Conservation (phyloP, 495 filamentous ascomycete genomes). For the Aspergillus funiculosus region DNA sequence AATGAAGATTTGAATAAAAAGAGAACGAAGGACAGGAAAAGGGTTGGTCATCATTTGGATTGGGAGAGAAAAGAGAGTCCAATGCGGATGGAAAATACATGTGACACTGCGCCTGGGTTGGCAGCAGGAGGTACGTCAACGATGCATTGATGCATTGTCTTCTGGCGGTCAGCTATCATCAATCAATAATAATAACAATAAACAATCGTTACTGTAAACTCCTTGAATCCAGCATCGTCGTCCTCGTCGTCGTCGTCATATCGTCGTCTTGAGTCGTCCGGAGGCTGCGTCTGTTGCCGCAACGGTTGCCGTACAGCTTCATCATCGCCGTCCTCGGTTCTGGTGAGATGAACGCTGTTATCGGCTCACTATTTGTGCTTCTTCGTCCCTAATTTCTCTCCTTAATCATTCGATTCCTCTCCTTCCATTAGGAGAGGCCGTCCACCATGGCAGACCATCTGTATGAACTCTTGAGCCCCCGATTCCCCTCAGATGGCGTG, state of each 20-base stretch:
- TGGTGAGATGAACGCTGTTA: conserved; percentile 6
- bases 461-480: conserved; percentile 65
- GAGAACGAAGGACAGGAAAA: background rate
- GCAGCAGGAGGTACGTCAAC: too few species aligned
- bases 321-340: background rate
- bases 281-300: conserved; percentile 32
- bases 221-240: too few species aligned
- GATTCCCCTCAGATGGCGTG: conserved; percentile 41
- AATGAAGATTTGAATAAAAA: background rate
- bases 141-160: too few species aligned
- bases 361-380: background rate
- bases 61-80: background rate
- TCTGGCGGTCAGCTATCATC: too few species aligned
- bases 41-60: background rate
- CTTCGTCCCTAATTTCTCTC: background rate
- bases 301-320: conserved; percentile 24
- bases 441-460: conserved; percentile 61
- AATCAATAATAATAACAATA: too few species aligned
- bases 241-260: background rate
- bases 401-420: background rate
- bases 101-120: too few species aligned
- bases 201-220: too few species aligned
- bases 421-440: background rate
- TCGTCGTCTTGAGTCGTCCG: conserved; percentile 1
- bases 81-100: too few species aligned